Percentiles rank a stretch among this genome's conserved stretches.
Conservation (phyloP, 2,329 filamentous ascomycete genomes). For the Exserohilum rostratum region DNA sequence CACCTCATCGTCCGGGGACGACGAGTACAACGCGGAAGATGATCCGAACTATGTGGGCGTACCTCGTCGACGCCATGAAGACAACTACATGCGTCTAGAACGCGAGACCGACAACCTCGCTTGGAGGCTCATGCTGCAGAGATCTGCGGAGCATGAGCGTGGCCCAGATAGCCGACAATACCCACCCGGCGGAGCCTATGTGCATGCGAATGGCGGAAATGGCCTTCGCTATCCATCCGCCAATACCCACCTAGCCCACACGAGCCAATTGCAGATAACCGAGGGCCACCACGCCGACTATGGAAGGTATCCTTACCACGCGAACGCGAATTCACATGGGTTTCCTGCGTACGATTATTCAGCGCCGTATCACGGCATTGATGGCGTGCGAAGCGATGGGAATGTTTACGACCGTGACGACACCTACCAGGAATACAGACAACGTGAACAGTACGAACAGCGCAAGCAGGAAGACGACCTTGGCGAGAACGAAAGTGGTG, state of each 20-base stretch:
- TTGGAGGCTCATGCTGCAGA: not conserved
- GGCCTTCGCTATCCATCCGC: not conserved
- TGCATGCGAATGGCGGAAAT: not conserved
- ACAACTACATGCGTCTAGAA: not conserved
- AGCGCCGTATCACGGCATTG: conserved; percentile 6
- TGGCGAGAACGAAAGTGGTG: not conserved
- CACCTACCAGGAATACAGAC: conserved; percentile 2
- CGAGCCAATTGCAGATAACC: not conserved
- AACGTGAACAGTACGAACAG: not conserved
- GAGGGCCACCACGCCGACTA: not conserved
- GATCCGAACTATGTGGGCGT: not conserved
- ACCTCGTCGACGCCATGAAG: not conserved
- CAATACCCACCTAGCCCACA: no score
- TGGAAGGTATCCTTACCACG: not conserved
- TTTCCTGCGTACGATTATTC: not conserved
- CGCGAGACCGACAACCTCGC: not conserved
- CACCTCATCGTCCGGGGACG: not conserved
- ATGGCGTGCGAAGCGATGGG: not conserved
- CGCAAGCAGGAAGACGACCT: not conserved
- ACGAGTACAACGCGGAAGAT: not conserved
- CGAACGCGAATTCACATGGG: not conserved
- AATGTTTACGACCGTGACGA: not conserved
- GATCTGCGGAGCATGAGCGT: not conserved
- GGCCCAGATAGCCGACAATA: not conserved
- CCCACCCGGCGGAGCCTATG: not conserved